Conservation (phyloP, 106 monocot species). For the Narthecium ossifragum region DNA sequence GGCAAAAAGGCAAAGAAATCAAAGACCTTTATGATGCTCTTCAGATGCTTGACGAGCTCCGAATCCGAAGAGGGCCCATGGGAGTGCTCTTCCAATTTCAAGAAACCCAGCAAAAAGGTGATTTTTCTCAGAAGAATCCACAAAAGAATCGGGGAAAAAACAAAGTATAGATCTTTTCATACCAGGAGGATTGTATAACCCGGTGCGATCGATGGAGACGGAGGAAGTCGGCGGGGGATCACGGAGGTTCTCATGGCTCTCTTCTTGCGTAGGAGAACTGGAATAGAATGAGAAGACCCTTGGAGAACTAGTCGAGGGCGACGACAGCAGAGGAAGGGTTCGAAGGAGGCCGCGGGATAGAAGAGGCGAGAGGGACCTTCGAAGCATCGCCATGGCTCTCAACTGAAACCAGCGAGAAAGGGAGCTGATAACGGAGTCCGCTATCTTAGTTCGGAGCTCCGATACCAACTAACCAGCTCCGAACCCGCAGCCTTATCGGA, state of each 20-base stretch:
- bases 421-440: background rate
- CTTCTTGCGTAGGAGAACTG: constrained; percentile 15
- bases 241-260: constrained; percentile 2
- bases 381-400: constrained; percentile 33
- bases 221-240: constrained; percentile 13
- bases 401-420: background rate
- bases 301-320: constrained; percentile 3
- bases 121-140: constrained; percentile 3
- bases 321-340: constrained; percentile 4
- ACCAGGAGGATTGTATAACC: constrained; percentile 74
- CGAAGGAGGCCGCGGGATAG: constrained; percentile 29
- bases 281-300: constrained; percentile 15
- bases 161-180: too few species aligned
- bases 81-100: constrained; percentile 42
- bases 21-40: constrained; percentile 83
- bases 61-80: constrained; percentile 61
- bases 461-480: too few species aligned
- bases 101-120: background rate
- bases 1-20: background rate
- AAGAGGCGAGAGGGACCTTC: constrained; percentile 37
- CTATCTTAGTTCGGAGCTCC: too few species aligned
- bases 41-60: constrained; percentile 78
- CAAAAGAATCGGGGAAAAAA: too few species aligned
- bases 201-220: constrained; percentile 80
- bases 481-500: too few species aligned